phyloP scores from a whole-genome alignment of 2,329 filamentous ascomycete genomes.

The Peltaster fructicola region DNA sequence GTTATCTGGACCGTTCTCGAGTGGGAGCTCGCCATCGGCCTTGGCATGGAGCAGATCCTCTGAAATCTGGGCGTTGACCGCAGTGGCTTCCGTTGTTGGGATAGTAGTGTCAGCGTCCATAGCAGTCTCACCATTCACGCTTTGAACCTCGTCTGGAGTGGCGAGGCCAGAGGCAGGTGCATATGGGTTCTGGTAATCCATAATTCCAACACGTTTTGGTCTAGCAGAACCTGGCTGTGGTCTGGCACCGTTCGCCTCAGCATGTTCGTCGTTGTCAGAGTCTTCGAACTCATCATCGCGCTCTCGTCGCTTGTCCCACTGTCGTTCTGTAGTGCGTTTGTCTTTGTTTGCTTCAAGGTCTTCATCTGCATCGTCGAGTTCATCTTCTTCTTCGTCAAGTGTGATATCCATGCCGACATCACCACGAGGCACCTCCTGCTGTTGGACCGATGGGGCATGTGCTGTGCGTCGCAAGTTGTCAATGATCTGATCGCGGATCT shows the following conservation, averaged over 20 bases:
- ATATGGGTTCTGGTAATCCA: conserved; percentile 42
- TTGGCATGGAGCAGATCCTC: no score
- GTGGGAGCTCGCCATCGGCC: no score
- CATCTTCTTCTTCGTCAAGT: conserved; percentile 43
- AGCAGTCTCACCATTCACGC: conserved; percentile 16
- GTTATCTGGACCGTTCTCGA: no score
- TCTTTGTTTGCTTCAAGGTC: conserved; percentile 83
- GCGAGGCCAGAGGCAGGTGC: no score
- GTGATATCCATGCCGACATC: conserved; percentile 40
- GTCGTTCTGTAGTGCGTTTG: conserved; percentile 59
- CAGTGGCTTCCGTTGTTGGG: no score
- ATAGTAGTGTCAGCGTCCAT: no score
- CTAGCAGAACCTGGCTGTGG: conserved; percentile 29
- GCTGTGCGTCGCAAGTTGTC: conserved; percentile 49
- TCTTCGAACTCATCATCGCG: conserved; percentile 64
- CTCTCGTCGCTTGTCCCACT: conserved; percentile 62
- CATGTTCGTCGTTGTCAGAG: conserved; percentile 76
- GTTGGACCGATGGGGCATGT: conserved; percentile 42
- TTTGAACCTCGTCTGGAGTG: conserved; percentile 15
- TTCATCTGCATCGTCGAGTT: conserved; percentile 46
- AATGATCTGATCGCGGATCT: conserved; percentile 47
- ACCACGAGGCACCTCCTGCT: conserved; percentile 44
- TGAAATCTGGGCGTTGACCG: no score
- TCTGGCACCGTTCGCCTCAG: conserved; percentile 52
- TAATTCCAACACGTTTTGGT: conserved; percentile 38